Evolutionary conservation across 2,329 filamentous ascomycete species (phyloP), one percentile per base, ranked within the genome.

Genomic region (Xylaria sp.): DNA sequence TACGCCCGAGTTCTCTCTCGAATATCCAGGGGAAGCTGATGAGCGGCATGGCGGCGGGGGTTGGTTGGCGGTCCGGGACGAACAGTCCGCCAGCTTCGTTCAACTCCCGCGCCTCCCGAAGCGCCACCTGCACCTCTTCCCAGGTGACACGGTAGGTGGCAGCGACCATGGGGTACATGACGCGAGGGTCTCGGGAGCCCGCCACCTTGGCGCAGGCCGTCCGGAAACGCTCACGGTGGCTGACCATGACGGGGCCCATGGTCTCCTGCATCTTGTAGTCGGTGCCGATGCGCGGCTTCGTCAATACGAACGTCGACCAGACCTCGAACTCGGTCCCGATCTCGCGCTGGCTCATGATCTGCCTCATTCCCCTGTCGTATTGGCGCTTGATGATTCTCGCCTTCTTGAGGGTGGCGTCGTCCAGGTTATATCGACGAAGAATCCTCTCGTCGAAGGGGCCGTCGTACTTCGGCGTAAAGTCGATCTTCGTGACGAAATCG

Each of bases 1-100:
- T 86, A 44, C 80, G 79, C 1, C 88, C 87, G 3, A 96, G 77
- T 54, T 91, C 82, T 41, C 81, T 79, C 11, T 86, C 79, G 60
- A 97, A 96, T 1, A 97, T 76, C 94, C 94, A 99, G 0, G 94
- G 93, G 64, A 97, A 97, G 54, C 88, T 94, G 63, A 97, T 94
- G 7, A 97, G 76, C 0, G 94, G 93, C 79, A 92, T 88, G 2
- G 76, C 74, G 7, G 76, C 76, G 2, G 77, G 65, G 9, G 71
- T 73, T 66, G 74, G 72, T 18, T 66, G 69, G 19, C 72, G 68
- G 11, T 67, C 59, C 4, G 71, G 72, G 6, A 75, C 64, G n/a
- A 66, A 63, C 24, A 66, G 60, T 16, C 69, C 77, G 6, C 71
- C 71, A 2, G 71, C 64, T 57, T 71, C 73, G 1, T 63, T 72